Evolutionary conservation across 108 stramenopile species (phyloP), one percentile per base, ranked within the genome.

Genomic region (Asterionellopsis glacialis): DNA sequence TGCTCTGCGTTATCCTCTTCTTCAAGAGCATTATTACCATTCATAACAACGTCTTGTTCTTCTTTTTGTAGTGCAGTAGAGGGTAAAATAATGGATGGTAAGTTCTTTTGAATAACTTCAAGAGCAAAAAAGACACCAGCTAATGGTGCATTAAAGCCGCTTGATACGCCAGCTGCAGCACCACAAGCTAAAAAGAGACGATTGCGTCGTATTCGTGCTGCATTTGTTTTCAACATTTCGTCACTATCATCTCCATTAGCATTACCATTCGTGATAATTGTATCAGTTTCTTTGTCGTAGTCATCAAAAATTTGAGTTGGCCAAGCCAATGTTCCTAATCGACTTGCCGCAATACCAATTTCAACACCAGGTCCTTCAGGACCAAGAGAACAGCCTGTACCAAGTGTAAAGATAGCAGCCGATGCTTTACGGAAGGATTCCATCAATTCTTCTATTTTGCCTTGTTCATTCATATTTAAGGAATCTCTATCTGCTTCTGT

Each of bases 101-200:
- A 67, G 23, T 70, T 59, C 27, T 55, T 61, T 49, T 80, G 79
- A 11, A 80, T 69, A 25, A 80, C 65, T 64, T 91, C 89, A 65
- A 91, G 56, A 9, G 89, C 84, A 71, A 88, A 91, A 57, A 91
- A 91, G 3, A 85, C 81, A 11, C 90, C 90, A 39, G 84, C 75
- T 49, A 91, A 67, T n/a, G 90, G 90, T 43, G 90, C 90, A 72
- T 87, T 87, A 56, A 89, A 91, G n/a, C 90, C 90, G 16, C 81
- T 80, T 22, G 84, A 80, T 0, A 91, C 90, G 9, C 90, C 90
- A 1, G 90, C 87, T 21, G 87, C 87, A 11, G 82, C 84, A 28
- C 90, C 90, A 56, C 83, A 84, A 21, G 77, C 79, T 45, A 87
- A 52, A 22, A 80, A 59, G 16, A 89, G 69, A 54, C 79, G 53